Evolutionary conservation across 2,329 filamentous ascomycete genomes (phyloP), one percentile per base, ranked within the genome.

Genomic region (Magnaporthiopsis poae): DNA sequence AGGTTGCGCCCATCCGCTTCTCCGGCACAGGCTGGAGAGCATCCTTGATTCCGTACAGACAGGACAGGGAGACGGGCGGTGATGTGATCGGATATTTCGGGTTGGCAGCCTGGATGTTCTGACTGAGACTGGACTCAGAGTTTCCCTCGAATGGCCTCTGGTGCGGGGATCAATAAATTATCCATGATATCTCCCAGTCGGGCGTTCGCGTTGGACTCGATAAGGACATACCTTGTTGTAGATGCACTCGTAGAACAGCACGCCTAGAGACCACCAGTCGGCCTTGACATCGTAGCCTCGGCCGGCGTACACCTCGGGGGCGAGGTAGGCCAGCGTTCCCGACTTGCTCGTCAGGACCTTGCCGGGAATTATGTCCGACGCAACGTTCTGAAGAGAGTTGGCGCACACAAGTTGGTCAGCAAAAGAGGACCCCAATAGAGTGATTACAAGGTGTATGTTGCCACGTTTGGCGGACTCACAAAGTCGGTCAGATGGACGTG

Each of bases 171-270:
- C 35, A 33, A 3, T 21, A 18, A 27, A 2, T 27, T 39, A 27
- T 46, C 18, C 15, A 31, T 29, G 18, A n/a, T 18, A 52, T 46
- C n/a, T 46, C n/a, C 18, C 33, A 12, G 60, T 25, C 18, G 27
- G 56, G 9, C 27, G 13, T 8, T 18, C 11, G 11, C 3, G 13
- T 0, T 15, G 59, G 25, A 56, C 31, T 31, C 31, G 31, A 31
- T 2, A 31, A 31, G 61, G 65, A 75, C 82, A 65, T 78, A 92
- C 92, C 88, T 96, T 98, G 80, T 96, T 96, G 80, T 98, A 99
- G 70, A 99, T 97, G 83, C 95, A 98, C 77, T 99, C 95, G 77
- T 97, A 99, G 77, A 98, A 98, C n/a, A 96, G 85, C 62, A 99
- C 95, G 63, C 95, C 95, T 29, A 99, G 79, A 7, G 95, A 98